Conservation (phyloP, 2,329 filamentous ascomycete species). For the Fusarium mangiferae region DNA sequence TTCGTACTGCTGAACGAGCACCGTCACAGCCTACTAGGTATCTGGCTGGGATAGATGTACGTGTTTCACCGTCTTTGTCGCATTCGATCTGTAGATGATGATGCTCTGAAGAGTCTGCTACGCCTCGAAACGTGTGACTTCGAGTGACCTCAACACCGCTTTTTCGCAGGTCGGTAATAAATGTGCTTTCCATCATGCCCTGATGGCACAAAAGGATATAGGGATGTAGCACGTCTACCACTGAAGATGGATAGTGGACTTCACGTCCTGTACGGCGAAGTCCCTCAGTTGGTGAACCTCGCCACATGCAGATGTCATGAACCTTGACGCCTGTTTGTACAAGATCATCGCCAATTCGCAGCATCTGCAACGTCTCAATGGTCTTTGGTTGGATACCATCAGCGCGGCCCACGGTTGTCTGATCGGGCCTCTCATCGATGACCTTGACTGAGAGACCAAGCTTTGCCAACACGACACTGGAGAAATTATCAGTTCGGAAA, state of each 20-base stretch:
- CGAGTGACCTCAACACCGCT: constrained; percentile 73
- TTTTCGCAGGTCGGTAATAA: constrained; percentile 74
- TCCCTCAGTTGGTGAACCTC: constrained; percentile 59
- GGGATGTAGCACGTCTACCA: constrained; percentile 65
- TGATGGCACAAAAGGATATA: constrained; percentile 73
- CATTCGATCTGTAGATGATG: constrained; percentile 58
- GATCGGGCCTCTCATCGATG: constrained; percentile 74
- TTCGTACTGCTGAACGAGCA: constrained; percentile 75
- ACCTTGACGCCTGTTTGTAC: constrained; percentile 75
- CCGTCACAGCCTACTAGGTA: constrained; percentile 63
- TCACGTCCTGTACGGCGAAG: constrained; percentile 72
- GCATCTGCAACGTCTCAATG: constrained; percentile 79
- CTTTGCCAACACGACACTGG: constrained; percentile 62
- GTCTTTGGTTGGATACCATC: constrained; percentile 82
- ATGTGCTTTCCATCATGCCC: constrained; percentile 77
- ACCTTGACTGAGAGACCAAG: constrained; percentile 73
- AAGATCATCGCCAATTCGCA: constrained; percentile 73
- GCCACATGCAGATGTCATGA: constrained; percentile 80
- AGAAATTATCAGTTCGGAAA: neutral
- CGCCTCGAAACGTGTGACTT: constrained; percentile 67
- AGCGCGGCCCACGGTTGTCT: constrained; percentile 73
- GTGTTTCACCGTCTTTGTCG: neutral
- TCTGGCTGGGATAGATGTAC: constrained; percentile 10
- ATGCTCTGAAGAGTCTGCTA: constrained; percentile 49
- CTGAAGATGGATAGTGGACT: constrained; percentile 70